Conservation (phyloP, 805 yeast genomes). For the Candida nanaspora region DNA sequence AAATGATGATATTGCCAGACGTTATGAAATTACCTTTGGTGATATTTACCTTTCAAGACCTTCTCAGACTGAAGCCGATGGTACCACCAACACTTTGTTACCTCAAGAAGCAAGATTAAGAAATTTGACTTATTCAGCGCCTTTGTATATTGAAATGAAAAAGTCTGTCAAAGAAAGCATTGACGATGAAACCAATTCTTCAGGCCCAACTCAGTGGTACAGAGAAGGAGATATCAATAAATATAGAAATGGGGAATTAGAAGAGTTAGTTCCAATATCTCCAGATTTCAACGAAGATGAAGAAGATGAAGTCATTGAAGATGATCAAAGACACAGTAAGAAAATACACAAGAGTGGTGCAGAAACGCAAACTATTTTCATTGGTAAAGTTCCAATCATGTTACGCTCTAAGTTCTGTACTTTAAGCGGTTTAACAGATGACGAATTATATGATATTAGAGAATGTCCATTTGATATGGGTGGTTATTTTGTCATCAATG, state of each 20-base stretch:
- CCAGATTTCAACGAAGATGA: constrained; percentile 41
- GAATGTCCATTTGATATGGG: constrained; percentile 99
- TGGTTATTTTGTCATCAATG: constrained; percentile 96
- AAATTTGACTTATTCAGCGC: constrained; percentile 93
- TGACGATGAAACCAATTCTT: constrained; percentile 54
- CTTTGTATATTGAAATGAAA: constrained; percentile 91
- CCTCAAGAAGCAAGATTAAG: constrained; percentile 98
- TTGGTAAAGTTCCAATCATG: constrained; percentile 98
- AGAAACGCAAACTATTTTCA: constrained; percentile 45
- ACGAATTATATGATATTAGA: constrained; percentile 88
- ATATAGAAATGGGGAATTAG: constrained; percentile 21
- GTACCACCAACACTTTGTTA: constrained; percentile 97
- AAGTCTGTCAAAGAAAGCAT: constrained; percentile 80
- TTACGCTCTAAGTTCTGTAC: constrained; percentile 93
- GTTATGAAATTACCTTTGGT: constrained; percentile 96
- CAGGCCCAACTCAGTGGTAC: constrained; percentile 54
- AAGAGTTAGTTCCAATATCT: constrained; percentile 22
- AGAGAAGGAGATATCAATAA: constrained; percentile 43
- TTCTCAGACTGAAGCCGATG: constrained; percentile 98
- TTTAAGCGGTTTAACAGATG: constrained; percentile 81
- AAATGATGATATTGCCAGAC: constrained; percentile 79
- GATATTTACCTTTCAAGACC: constrained; percentile 95
- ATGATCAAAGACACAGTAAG: constrained; percentile 33
- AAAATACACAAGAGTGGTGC: constrained; percentile 27
- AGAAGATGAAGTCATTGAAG: constrained; percentile 46